phyloP scores from a whole-genome alignment of 768 basidiomycete species.

The Naganishia vishniacii region DNA sequence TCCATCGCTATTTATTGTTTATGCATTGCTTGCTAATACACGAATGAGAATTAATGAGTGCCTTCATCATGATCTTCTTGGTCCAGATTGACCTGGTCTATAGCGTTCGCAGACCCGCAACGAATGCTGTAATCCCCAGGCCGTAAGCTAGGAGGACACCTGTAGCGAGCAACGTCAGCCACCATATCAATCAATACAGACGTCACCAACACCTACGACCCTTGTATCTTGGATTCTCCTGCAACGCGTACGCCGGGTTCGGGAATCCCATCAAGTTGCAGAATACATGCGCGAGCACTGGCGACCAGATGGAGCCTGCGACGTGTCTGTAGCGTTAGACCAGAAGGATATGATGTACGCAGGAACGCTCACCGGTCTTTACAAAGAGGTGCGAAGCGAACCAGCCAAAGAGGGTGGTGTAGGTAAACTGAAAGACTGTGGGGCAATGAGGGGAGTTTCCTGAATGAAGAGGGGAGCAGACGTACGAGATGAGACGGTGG shows the following conservation, averaged over 20 bases:
- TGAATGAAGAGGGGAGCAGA: too few species aligned
- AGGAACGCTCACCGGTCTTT: slow-evolving; percentile 57
- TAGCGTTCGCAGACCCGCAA: slow-evolving; percentile 51
- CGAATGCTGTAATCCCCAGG: slow-evolving; percentile 60
- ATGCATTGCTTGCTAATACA: too few species aligned
- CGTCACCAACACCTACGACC: slow-evolving; percentile 51
- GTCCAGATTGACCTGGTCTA: too few species aligned
- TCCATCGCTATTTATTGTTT: background rate
- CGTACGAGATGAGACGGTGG: slow-evolving; percentile 52
- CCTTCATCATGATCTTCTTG: too few species aligned
- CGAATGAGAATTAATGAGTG: too few species aligned
- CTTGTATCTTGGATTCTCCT: slow-evolving; percentile 55
- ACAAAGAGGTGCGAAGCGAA: slow-evolving; percentile 80
- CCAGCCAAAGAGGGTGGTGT: slow-evolving; percentile 90
- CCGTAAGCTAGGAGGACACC: slow-evolving; percentile 52
- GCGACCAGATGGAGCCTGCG: slow-evolving; percentile 62
- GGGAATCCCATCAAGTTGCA: slow-evolving; percentile 96
- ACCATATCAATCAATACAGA: slow-evolving; percentile 15
- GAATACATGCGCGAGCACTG: slow-evolving; percentile 75
- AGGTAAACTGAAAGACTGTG: slow-evolving; percentile 76
- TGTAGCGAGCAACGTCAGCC: background rate
- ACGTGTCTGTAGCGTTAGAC: background rate
- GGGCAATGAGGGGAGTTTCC: background rate
- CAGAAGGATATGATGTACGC: background rate
- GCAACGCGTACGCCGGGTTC: slow-evolving; percentile 58